Percentiles rank a stretch among this genome's conserved stretches.
Evolutionary conservation across 2,329 filamentous ascomycete species (phyloP).

Genomic region (Apiospora aurea): DNA sequence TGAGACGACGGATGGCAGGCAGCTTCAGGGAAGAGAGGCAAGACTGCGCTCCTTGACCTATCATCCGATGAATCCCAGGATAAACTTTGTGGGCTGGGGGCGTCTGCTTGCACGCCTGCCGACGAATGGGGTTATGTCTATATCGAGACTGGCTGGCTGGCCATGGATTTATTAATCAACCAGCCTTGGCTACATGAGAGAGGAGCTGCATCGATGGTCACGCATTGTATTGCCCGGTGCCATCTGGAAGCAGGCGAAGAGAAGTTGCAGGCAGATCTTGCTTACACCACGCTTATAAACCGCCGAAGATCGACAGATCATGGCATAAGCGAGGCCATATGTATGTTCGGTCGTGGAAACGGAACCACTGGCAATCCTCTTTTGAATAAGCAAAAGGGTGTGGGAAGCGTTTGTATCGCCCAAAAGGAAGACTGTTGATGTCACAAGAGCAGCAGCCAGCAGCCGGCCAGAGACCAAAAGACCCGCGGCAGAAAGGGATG

Average conservation of each 20-base stretch:
- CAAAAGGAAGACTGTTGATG: not conserved
- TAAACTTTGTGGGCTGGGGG: not conserved
- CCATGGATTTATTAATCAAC: not conserved
- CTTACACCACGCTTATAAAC: conserved; percentile 25
- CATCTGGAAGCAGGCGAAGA: not conserved
- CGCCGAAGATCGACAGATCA: conserved; percentile 24
- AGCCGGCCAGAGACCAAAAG: conserved; percentile 6
- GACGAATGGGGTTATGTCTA: not conserved
- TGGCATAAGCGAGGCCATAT: conserved; percentile 13
- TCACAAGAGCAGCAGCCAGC: conserved; percentile 9
- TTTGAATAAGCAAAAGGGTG: not conserved
- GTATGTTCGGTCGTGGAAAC: not conserved
- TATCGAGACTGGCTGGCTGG: conserved; percentile 5
- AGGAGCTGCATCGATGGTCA: conserved; percentile 3
- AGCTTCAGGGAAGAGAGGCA: not conserved
- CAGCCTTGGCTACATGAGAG: conserved; percentile 5
- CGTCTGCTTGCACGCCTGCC: not conserved
- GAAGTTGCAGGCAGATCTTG: conserved; percentile 18
- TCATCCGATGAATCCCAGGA: not conserved
- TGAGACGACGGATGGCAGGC: conserved; percentile 3
- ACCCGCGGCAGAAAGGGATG: conserved; percentile 16
- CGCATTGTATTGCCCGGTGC: not conserved
- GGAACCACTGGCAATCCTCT: not conserved
- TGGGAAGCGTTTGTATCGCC: not conserved
- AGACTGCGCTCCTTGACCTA: not conserved